A percentile compares a stretch with the other conserved stretches of the same genome.
These are phyloP conservation scores for Corynespora cassiicola DNA, from an alignment of 2,329 filamentous ascomycete species.

Conservation along the genomic window DNA sequence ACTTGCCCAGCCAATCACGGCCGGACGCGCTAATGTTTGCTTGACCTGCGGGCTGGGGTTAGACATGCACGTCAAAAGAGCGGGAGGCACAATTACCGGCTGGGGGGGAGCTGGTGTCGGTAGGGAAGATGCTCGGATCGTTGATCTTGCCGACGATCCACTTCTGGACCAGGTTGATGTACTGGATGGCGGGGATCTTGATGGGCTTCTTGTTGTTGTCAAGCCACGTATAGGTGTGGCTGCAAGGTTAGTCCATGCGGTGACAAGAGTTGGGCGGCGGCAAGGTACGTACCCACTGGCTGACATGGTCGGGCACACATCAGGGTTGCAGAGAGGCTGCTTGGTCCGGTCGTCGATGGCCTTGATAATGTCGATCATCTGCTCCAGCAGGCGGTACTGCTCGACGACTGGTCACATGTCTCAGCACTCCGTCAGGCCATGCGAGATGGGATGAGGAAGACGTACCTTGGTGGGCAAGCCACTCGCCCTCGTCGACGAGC, in stretches of 20 bases:
- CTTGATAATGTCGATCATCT: slow-evolving; percentile 87
- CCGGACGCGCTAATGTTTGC: slow-evolving; percentile 60
- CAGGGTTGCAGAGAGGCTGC: slow-evolving; percentile 80
- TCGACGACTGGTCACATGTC: slow-evolving; percentile 73
- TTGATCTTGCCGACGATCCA: slow-evolving; percentile 98
- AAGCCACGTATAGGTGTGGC: slow-evolving; percentile 95
- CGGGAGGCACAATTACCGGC: slow-evolving; percentile 64
- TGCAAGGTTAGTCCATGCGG: slow-evolving; percentile 44
- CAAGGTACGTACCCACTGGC: slow-evolving; percentile 76
- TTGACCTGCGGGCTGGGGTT: slow-evolving; percentile 54
- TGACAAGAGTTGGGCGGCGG: not conserved
- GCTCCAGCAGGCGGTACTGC: slow-evolving; percentile 87
- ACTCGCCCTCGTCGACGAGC: slow-evolving; percentile 92
- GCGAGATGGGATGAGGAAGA: slow-evolving; percentile 23
- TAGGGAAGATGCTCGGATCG: slow-evolving; percentile 88
- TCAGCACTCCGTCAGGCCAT: slow-evolving; percentile 18
- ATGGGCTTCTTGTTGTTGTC: slow-evolving; percentile 87
- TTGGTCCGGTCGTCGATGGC: slow-evolving; percentile 81
- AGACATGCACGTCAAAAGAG: slow-evolving; percentile 55
- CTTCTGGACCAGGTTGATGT: slow-evolving; percentile 94
- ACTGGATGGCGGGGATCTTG: slow-evolving; percentile 89
- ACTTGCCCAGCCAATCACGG: slow-evolving; percentile 85
- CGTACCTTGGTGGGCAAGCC: slow-evolving; percentile 91
- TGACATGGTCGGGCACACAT: slow-evolving; percentile 89
- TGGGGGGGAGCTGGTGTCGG: slow-evolving; percentile 75